Conservation (phyloP, 192 early-diverging fungal genomes). For the Podila horticola region DNA sequence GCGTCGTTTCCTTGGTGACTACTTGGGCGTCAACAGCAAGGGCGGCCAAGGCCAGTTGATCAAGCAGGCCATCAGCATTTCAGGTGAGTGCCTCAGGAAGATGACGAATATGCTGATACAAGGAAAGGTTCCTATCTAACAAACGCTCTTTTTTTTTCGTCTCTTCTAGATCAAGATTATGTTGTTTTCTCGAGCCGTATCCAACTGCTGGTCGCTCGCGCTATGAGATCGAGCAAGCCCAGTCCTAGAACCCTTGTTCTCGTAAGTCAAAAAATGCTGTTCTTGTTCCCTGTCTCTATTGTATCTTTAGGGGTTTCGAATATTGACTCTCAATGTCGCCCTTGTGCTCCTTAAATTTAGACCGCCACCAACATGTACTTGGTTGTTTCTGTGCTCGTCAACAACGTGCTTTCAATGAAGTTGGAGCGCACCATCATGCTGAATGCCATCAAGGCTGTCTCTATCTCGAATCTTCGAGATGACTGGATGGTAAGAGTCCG, state of each 20-base stretch:
- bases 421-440: slow-evolving; percentile 66
- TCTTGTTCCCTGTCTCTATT: not conserved
- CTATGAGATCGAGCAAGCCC: slow-evolving; percentile 78
- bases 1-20: slow-evolving; percentile 92
- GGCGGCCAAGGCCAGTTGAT: slow-evolving; percentile 57
- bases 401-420: slow-evolving; percentile 61
- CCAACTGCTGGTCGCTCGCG: slow-evolving; percentile 71
- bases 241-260: slow-evolving; percentile 78
- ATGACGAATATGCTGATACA: too few species aligned
- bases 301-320: not conserved
- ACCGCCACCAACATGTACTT: slow-evolving; percentile 69
- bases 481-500: slow-evolving; percentile 68
- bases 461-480: slow-evolving; percentile 76
- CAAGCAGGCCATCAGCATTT: slow-evolving; percentile 57
- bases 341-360: slow-evolving; percentile 20
- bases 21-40: slow-evolving; percentile 73
- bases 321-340: not conserved
- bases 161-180: slow-evolving; percentile 53
- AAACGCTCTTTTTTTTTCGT: not conserved
- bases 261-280: slow-evolving; percentile 28
- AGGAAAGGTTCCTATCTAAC: not conserved
- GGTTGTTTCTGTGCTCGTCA: slow-evolving; percentile 65
- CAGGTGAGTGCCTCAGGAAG: slow-evolving; percentile 20
- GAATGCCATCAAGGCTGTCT: slow-evolving; percentile 63
- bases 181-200: slow-evolving; percentile 71